phyloP scores from a whole-genome alignment of 257 asterid genomes.

The Solanum tarapatanum region DNA sequence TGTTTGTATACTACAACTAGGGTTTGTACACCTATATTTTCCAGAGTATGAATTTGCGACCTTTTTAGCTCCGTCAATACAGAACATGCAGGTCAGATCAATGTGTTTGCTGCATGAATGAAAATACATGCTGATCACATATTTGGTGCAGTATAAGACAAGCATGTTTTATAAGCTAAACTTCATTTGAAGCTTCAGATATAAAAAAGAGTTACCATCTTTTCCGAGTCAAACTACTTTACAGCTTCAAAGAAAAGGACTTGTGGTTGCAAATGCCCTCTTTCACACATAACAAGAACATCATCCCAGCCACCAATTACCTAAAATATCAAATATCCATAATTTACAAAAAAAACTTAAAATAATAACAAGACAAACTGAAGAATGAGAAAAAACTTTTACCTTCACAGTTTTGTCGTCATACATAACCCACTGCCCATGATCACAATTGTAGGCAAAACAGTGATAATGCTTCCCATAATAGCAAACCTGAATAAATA shows the following conservation, averaged over 20 bases:
- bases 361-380: neutral
- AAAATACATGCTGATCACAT: constrained; percentile 7
- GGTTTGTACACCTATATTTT: constrained; percentile 4
- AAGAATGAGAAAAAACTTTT: neutral
- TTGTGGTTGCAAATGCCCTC: constrained; percentile 94
- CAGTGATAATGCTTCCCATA: constrained; percentile 98
- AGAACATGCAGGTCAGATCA: constrained; percentile 2
- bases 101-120: constrained; percentile 10
- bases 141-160: neutral
- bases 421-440: constrained; percentile 81
- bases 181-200: neutral
- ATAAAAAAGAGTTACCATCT: constrained; percentile 9
- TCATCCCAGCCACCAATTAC: constrained; percentile 86
- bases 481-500: constrained; percentile 37
- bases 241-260: constrained; percentile 83
- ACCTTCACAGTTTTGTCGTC: constrained; percentile 97
- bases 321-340: constrained; percentile 18
- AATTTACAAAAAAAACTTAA: neutral
- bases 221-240: constrained; percentile 22
- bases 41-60: neutral
- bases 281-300: constrained; percentile 73
- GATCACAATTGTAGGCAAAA: constrained; percentile 69
- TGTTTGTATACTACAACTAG: constrained; percentile 21
- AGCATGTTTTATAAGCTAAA: neutral
- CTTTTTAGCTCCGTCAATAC: constrained; percentile 3